Conservation (phyloP, 306 rosid species). For the Dryas alaskensis region DNA sequence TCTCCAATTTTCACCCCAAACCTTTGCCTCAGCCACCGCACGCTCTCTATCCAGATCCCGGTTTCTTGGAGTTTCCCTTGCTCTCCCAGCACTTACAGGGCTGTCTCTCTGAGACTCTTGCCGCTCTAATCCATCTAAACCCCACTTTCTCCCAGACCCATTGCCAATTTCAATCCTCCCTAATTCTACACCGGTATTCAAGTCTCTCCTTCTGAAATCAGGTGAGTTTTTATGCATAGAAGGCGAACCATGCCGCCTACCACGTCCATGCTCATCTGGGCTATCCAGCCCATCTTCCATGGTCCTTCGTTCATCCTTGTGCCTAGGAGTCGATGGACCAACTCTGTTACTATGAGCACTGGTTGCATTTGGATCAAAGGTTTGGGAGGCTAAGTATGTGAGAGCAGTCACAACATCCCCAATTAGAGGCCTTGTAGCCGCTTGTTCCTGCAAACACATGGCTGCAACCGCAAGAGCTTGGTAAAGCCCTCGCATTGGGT, state of each 20-base stretch:
- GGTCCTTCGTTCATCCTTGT: constrained; percentile 64
- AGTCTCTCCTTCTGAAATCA: constrained; percentile 66
- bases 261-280: constrained; percentile 55
- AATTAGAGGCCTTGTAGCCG: constrained; percentile 70
- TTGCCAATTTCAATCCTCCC: constrained; percentile 62
- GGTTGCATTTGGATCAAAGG: constrained; percentile 69
- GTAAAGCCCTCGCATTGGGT: constrained; percentile 67
- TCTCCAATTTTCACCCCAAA: constrained; percentile 98
- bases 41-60: constrained; percentile 94
- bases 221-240: constrained; percentile 74
- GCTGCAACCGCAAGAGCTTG: constrained; percentile 85
- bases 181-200: constrained; percentile 40
- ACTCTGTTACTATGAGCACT: constrained; percentile 51
- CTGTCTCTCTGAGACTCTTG: constrained; percentile 74
- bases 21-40: constrained; percentile 92
- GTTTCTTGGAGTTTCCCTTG: constrained; percentile 73
- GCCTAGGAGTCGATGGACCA: constrained; percentile 81
- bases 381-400: constrained; percentile 77
- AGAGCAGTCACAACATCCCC: constrained; percentile 81
- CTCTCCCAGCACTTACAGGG: constrained; percentile 78
- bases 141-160: constrained; percentile 87
- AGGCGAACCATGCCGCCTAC: constrained; percentile 66
- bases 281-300: constrained; percentile 71
- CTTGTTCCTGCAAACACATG: constrained; percentile 82
- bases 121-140: constrained; percentile 67